Evolutionary conservation across 148 eudicot species (phyloP).

Genomic region (Camellia lanceoleosa): DNA sequence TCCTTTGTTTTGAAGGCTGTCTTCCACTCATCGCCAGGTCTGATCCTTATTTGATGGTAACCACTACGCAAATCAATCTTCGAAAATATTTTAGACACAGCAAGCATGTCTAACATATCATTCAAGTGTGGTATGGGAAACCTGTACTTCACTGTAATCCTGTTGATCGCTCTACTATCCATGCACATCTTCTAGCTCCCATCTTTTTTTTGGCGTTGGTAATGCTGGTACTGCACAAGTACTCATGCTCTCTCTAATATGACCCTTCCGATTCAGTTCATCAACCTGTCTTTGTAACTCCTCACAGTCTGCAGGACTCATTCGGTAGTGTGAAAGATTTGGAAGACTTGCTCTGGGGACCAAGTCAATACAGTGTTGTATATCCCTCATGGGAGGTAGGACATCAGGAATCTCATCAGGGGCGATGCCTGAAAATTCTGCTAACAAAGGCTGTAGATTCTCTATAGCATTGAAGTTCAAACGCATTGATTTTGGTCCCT

Average conservation of each 20-base stretch:
- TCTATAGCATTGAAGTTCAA: not conserved
- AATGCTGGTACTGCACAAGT: not conserved
- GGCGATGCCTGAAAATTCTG: not conserved
- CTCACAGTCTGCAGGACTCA: not conserved
- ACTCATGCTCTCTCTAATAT: not conserved
- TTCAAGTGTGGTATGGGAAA: not conserved
- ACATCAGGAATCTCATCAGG: not conserved
- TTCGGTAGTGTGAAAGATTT: not conserved
- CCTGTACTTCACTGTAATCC: not conserved
- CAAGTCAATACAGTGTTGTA: not conserved
- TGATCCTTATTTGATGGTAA: not conserved
- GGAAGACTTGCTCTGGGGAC: not conserved
- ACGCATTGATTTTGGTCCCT: not conserved
- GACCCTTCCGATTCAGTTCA: not conserved
- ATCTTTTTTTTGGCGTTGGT: not conserved
- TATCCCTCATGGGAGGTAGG: too few species aligned
- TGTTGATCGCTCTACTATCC: not conserved
- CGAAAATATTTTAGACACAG: not conserved
- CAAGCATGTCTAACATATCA: not conserved
- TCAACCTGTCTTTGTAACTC: not conserved
- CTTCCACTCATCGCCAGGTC: not conserved
- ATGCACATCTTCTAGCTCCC: constrained; percentile 1
- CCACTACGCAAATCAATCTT: not conserved
- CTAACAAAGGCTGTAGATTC: not conserved
- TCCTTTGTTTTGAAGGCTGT: not conserved